These are phyloP conservation scores for Arxiozyma bovina DNA, from an alignment of 1,139 yeast genomes.

Conservation along the genomic window DNA sequence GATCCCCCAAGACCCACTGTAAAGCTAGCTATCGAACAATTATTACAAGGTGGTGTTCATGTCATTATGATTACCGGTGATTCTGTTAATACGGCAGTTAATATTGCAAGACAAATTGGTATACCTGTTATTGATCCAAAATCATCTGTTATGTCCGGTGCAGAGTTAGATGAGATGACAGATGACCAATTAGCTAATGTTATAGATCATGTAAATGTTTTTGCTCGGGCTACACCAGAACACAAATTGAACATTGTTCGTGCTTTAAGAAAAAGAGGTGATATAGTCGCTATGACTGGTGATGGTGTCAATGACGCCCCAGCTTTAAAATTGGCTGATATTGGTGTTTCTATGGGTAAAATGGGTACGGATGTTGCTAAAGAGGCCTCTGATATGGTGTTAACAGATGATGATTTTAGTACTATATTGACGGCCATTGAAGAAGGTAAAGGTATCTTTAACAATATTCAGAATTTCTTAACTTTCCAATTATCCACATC, in stretches of 20 bases:
- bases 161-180: conserved; percentile 60
- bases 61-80: conserved; percentile 98
- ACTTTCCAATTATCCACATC: conserved; percentile 93
- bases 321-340: conserved; percentile 89
- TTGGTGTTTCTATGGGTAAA: conserved; percentile 95
- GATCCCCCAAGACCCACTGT: conserved; percentile 94
- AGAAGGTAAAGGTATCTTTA: conserved; percentile 94
- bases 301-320: conserved; percentile 99
- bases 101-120: conserved; percentile 87
- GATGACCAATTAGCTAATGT: conserved; percentile 65
- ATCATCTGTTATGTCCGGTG: conserved; percentile 70
- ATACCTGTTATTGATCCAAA: conserved; percentile 65
- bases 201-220: conserved; percentile 75
- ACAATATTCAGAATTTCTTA: conserved; percentile 85
- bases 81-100: conserved; percentile 82
- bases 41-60: conserved; percentile 88
- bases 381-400: conserved; percentile 96
- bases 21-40: conserved; percentile 54
- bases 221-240: conserved; percentile 95
- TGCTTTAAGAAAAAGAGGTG: conserved; percentile 87
- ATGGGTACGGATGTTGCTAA: conserved; percentile 98
- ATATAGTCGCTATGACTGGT: conserved; percentile 97
- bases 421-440: conserved; percentile 87
- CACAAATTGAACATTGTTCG: conserved; percentile 87
- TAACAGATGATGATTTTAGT: conserved; percentile 92